phyloP scores from a whole-genome alignment of 2,329 filamentous ascomycete species.

The Sarocladium kiliense region DNA sequence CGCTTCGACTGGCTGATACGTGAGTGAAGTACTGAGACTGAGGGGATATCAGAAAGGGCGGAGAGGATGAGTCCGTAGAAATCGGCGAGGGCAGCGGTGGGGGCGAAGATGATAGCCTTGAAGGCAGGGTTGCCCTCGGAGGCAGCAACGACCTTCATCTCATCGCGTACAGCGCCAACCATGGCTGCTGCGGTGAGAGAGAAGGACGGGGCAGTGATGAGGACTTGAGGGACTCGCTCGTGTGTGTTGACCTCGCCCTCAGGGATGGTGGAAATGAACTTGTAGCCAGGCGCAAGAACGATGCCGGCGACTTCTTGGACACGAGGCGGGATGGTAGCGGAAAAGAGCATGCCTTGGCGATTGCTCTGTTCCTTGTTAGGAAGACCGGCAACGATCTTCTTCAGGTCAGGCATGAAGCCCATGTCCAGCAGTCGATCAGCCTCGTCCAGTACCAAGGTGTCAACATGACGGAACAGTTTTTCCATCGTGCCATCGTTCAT shows the following conservation, averaged over 20 bases:
- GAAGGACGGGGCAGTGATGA: constrained; percentile 63
- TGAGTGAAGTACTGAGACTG: constrained; percentile 42
- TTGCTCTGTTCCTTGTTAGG: constrained; percentile 73
- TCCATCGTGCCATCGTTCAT: constrained; percentile 98
- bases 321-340: constrained; percentile 77
- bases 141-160: constrained; percentile 18
- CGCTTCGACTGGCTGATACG: constrained; percentile 46
- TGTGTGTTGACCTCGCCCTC: constrained; percentile 74
- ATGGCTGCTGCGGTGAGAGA: constrained; percentile 58
- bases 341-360: constrained; percentile 99
- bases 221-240: constrained; percentile 66
- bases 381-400: constrained; percentile 97
- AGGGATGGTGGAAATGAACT: constrained; percentile 75
- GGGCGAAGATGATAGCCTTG: constrained; percentile 82
- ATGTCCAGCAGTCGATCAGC: constrained; percentile 99
- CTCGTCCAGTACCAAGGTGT: constrained; percentile 97
- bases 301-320: constrained; percentile 68
- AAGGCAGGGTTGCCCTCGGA: constrained; percentile 39
- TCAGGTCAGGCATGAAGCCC: constrained; percentile 99
- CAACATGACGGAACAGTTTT: constrained; percentile 93
- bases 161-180: constrained; percentile 49
- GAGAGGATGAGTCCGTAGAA: constrained; percentile 44
- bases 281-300: constrained; percentile 66
- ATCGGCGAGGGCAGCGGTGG: constrained; percentile 48
- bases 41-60: constrained; percentile 32